Base-by-base conservation (phyloP, 768 basidiomycete genomes). In the Pisolithus albus region DNA sequence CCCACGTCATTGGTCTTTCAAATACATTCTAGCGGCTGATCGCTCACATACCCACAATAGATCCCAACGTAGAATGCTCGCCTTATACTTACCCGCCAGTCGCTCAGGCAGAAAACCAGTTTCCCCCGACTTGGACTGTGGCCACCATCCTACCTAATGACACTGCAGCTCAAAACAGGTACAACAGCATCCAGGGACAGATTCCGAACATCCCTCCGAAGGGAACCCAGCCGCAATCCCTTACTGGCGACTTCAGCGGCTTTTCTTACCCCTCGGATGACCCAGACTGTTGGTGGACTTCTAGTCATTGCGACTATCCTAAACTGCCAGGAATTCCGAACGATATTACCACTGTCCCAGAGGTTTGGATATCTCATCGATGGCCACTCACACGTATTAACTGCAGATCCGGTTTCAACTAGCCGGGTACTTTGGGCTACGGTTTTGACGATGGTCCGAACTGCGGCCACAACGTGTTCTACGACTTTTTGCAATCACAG, bases 401-500 rank as follows among this genome's bases (percentile, higher is more conserved):
- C 4, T 13, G 4, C 1, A 4, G 32, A 58, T 4, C 21, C 21
- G 34, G 9, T 7, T 7, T 4, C 8, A 47, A 34, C 11, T 11
- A 80, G 79, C 81, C 82, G 34, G 60, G 63, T 11, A 80, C 81
- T 2, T 65, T 82, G 19, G 82, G 80, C 2, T 83, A 79, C 42
- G 79, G 74, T 3, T 83, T 83, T 53, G 82, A 84, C 53, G 82
- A 84, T 53, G 82, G 82, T 1, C 82, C 82, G 2, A 80, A 80
- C 58, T 84, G 82, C 57, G 75, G 78, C 3, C 82, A 84, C 53
- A 83, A 83, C 50, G 71, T 67, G 2, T 84, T 83, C 54, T 84
- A 84, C 42, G 72, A 82, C 52, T 84, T 63, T 54, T 70, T 84
- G 28, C 47, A 59, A 2, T 61, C 68, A 7, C 68, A 83, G 55